Evolutionary conservation across 768 basidiomycete species (phyloP).

Genomic region (Amanita subjunquillea): DNA sequence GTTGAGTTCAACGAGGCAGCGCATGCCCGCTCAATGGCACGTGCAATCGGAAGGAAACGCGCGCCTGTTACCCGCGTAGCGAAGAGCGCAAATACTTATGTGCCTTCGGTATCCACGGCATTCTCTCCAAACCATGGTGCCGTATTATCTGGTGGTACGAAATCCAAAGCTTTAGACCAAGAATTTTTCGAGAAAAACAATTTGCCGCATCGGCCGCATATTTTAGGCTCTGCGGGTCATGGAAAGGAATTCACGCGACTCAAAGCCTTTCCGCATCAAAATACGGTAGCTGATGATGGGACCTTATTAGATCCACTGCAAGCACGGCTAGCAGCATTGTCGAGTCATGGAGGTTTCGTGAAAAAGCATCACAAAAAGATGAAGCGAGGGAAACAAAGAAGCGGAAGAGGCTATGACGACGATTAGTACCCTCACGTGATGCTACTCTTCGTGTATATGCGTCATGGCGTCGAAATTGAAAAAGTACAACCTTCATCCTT

Average conservation of each 20-base stretch:
- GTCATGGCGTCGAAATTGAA: neutral
- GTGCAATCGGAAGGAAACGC: slow-evolving; percentile 69
- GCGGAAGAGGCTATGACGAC: slow-evolving; percentile 85
- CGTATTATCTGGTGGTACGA: slow-evolving; percentile 22
- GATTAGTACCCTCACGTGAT: slow-evolving; percentile 2
- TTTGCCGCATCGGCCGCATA: slow-evolving; percentile 49
- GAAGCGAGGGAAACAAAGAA: slow-evolving; percentile 79
- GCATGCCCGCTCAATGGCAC: slow-evolving; percentile 38
- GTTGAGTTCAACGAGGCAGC: slow-evolving; percentile 73
- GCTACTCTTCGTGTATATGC: neutral
- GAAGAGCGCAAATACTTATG: slow-evolving; percentile 77
- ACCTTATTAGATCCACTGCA: slow-evolving; percentile 38
- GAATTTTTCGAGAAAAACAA: slow-evolving; percentile 67
- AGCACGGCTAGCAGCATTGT: slow-evolving; percentile 30
- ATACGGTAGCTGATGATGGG: slow-evolving; percentile 70
- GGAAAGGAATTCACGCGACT: slow-evolving; percentile 55
- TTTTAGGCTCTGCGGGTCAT: slow-evolving; percentile 46
- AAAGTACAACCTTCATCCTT: neutral
- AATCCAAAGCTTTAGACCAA: slow-evolving; percentile 63
- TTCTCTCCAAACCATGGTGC: slow-evolving; percentile 19
- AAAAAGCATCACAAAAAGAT: slow-evolving; percentile 85
- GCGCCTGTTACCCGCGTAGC: slow-evolving; percentile 82
- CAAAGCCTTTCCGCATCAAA: slow-evolving; percentile 76
- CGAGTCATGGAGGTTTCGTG: slow-evolving; percentile 32
- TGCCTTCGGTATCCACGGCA: slow-evolving; percentile 29